A percentile compares a stretch with the other conserved stretches of the same genome.
These are phyloP conservation scores for Sutorius australiensis DNA, from an alignment of 768 basidiomycete genomes.

Conservation along the genomic window DNA sequence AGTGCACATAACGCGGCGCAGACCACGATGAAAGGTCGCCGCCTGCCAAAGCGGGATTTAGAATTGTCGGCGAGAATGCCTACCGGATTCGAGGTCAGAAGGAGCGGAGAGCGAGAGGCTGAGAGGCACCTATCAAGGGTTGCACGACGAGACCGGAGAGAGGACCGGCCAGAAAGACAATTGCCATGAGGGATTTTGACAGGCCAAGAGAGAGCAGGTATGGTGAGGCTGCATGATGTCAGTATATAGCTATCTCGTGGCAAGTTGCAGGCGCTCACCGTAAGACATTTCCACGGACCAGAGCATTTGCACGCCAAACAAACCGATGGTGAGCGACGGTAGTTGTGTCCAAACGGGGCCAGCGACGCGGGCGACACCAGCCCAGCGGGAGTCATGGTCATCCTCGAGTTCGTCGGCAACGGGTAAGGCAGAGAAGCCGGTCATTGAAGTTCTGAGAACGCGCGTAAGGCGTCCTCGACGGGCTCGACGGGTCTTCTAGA, in stretches of 20 bases:
- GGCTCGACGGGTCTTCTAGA: neutral
- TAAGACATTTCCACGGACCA: slow-evolving; percentile 98
- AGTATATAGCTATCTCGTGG: neutral
- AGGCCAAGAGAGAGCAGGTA: slow-evolving; percentile 88
- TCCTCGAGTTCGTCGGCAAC: slow-evolving; percentile 41
- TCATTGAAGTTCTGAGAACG: slow-evolving; percentile 34
- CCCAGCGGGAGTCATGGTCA: slow-evolving; percentile 37
- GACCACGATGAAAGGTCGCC: slow-evolving; percentile 80
- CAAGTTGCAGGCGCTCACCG: slow-evolving; percentile 34
- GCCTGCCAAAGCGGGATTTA: slow-evolving; percentile 76
- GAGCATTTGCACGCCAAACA: slow-evolving; percentile 82
- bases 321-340: slow-evolving; percentile 69
- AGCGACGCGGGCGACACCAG: slow-evolving; percentile 54
- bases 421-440: slow-evolving; percentile 48
- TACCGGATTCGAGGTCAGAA: slow-evolving; percentile 8
- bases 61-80: slow-evolving; percentile 79
- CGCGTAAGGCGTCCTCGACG: neutral
- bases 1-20: slow-evolving; percentile 62
- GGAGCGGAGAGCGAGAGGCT: neutral
- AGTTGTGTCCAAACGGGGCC: slow-evolving; percentile 68
- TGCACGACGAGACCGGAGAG: slow-evolving; percentile 88
- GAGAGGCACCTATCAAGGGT: slow-evolving; percentile 68
- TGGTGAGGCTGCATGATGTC: slow-evolving; percentile 55
- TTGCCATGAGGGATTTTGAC: slow-evolving; percentile 80
- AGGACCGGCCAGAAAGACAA: slow-evolving; percentile 91